Evolutionary conservation across 2,329 filamentous ascomycete species (phyloP).

Genomic region (Metarhizium anisopliae): DNA sequence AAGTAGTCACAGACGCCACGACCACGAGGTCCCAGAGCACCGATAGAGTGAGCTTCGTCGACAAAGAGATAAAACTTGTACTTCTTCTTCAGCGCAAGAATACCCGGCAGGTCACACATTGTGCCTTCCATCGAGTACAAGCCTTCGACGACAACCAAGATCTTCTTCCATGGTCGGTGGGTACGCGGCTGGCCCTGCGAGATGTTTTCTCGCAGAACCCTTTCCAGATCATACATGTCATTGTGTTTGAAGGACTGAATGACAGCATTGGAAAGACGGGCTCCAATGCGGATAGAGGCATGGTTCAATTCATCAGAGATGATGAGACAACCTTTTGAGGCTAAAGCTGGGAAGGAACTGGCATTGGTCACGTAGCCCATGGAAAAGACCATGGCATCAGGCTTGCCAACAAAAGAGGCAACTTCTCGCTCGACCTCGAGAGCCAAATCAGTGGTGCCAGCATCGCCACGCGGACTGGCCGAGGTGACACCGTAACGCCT

Average conservation of each 20-base stretch:
- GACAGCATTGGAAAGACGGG: slow-evolving; percentile 86
- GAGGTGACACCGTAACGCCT: slow-evolving; percentile 78
- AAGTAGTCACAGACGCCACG: slow-evolving; percentile 98
- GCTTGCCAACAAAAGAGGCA: slow-evolving; percentile 88
- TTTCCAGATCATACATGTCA: slow-evolving; percentile 82
- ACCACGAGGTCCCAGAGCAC: slow-evolving; percentile 79
- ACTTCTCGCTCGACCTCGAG: slow-evolving; percentile 84
- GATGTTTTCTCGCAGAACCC: slow-evolving; percentile 80
- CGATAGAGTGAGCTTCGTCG: slow-evolving; percentile 93
- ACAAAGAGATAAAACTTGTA: slow-evolving; percentile 97
- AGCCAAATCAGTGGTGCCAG: slow-evolving; percentile 79
- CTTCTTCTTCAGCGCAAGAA: slow-evolving; percentile 79
- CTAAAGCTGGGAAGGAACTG: slow-evolving; percentile 82
- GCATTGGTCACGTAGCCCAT: slow-evolving; percentile 99
- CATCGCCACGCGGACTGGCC: slow-evolving; percentile 73
- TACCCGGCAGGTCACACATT: slow-evolving; percentile 92
- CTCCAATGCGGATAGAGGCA: slow-evolving; percentile 91
- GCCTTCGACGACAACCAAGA: slow-evolving; percentile 89
- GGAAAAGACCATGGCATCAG: slow-evolving; percentile 91
- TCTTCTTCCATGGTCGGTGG: slow-evolving; percentile 99
- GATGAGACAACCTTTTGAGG: slow-evolving; percentile 86
- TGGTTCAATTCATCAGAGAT: slow-evolving; percentile 98
- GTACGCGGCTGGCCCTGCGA: slow-evolving; percentile 95
- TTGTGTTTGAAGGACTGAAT: slow-evolving; percentile 98
- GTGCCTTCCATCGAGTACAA: slow-evolving; percentile 99